Percentiles rank a stretch among this genome's conserved stretches.
These are phyloP conservation scores for Nakazawaea peltata DNA, from an alignment of 805 yeast species.

Conservation along the genomic window DNA sequence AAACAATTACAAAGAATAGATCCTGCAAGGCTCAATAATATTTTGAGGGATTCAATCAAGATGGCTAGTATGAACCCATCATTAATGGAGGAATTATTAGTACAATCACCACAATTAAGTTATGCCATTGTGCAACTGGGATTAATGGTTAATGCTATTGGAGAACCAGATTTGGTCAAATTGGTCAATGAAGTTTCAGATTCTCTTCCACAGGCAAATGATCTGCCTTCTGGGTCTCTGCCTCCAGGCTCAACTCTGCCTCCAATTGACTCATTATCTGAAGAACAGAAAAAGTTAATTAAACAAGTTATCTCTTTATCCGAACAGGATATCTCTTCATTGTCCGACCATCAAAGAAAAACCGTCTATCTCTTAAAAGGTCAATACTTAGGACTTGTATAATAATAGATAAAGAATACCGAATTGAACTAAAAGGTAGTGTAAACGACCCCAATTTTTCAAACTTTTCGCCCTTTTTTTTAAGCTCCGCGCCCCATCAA, in stretches of 20 bases:
- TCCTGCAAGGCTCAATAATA: constrained; percentile 33
- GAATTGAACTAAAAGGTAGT: constrained; percentile 9
- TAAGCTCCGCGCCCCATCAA: too few relatives aligned
- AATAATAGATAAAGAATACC: too few relatives aligned
- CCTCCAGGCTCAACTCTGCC: not conserved
- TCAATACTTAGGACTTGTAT: constrained; percentile 9
- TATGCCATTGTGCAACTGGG: constrained; percentile 77
- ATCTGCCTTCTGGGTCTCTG: too few relatives aligned
- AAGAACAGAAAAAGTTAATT: constrained; percentile 36
- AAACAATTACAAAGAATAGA: constrained; percentile 38
- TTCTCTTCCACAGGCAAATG: constrained; percentile 21
- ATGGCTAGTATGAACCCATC: constrained; percentile 52
- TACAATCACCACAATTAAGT: constrained; percentile 71
- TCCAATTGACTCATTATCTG: constrained; percentile 13
- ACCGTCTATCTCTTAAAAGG: constrained; percentile 20
- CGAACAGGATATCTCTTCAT: constrained; percentile 39
- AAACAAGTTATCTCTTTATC: constrained; percentile 43
- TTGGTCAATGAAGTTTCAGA: constrained; percentile 12
- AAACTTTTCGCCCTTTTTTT: too few relatives aligned
- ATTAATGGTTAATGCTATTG: constrained; percentile 27
- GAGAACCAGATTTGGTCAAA: constrained; percentile 16
- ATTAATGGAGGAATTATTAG: constrained; percentile 50
- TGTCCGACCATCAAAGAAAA: constrained; percentile 45
- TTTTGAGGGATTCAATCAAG: constrained; percentile 49
- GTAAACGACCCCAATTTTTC: too few relatives aligned